Percentiles rank a stretch among this genome's conserved stretches.
phyloP scores from a whole-genome alignment of 257 asterid species.

The Dorcoceras hygrometricum region DNA sequence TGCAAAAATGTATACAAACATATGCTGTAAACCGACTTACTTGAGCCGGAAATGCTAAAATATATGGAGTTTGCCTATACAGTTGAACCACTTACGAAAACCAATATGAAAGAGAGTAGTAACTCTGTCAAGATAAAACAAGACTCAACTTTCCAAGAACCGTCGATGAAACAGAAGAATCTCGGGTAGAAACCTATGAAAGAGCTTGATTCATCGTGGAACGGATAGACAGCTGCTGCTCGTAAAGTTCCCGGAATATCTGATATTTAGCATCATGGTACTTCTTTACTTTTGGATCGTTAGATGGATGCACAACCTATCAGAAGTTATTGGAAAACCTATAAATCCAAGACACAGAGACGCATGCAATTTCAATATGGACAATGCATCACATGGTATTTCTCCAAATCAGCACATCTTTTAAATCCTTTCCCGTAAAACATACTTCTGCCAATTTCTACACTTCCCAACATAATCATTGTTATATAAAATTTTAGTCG shows the following conservation, averaged over 20 bases:
- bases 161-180: neutral
- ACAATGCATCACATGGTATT: too few relatives aligned
- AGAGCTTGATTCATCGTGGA: conserved; percentile 69
- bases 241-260: conserved; percentile 73
- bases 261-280: conserved; percentile 84
- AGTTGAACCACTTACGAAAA: neutral
- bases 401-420: too few relatives aligned
- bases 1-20: too few relatives aligned
- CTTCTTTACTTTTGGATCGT: conserved; percentile 63
- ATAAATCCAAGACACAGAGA: too few relatives aligned
- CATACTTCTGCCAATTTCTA: too few relatives aligned
- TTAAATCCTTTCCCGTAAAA: too few relatives aligned
- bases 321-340: too few relatives aligned
- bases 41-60: neutral
- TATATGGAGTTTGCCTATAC: neutral
- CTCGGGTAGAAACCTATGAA: conserved; percentile 32
- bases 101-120: too few relatives aligned
- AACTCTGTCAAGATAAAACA: neutral
- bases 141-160: neutral
- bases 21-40: neutral
- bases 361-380: too few relatives aligned
- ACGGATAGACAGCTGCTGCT: conserved; percentile 78
- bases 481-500: too few relatives aligned
- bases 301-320: conserved; percentile 71
- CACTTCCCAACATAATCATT: too few relatives aligned